Conservation (phyloP, 2,329 filamentous ascomycete genomes). For the Penicillium expansum region DNA sequence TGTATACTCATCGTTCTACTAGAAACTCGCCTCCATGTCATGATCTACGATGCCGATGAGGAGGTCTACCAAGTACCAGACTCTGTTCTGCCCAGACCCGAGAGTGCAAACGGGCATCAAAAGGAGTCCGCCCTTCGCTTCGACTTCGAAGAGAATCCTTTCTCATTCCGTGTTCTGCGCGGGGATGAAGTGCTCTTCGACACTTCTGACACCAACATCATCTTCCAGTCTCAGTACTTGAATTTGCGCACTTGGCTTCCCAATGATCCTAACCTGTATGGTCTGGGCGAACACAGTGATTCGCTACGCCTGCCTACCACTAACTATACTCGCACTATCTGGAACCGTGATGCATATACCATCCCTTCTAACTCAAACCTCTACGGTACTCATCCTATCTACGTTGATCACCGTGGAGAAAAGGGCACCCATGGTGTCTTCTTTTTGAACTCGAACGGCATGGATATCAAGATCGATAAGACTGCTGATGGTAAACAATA, state of each 20-base stretch:
- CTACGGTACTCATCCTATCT: conserved; percentile 73
- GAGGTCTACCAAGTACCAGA: conserved; percentile 73
- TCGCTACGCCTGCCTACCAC: conserved; percentile 65
- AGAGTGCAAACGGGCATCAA: conserved; percentile 46
- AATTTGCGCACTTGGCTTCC: conserved; percentile 70
- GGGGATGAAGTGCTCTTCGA: conserved; percentile 58
- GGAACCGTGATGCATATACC: conserved; percentile 65
- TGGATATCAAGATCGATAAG: conserved; percentile 73
- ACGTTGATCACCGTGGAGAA: conserved; percentile 65
- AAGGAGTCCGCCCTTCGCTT: conserved; percentile 47
- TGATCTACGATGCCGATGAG: conserved; percentile 68
- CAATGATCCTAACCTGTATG: conserved; percentile 68
- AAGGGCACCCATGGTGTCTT: conserved; percentile 63
- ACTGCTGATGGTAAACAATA: conserved; percentile 60
- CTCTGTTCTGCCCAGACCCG: conserved; percentile 62
- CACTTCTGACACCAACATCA: conserved; percentile 61
- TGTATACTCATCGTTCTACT: neutral
- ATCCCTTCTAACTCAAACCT: conserved; percentile 63
- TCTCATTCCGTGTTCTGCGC: conserved; percentile 62
- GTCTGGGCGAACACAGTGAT: conserved; percentile 75
- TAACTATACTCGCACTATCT: conserved; percentile 68
- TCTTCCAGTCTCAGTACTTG: conserved; percentile 78
- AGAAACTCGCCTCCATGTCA: conserved; percentile 70
- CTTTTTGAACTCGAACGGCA: conserved; percentile 69
- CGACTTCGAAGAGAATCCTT: conserved; percentile 56